Evolutionary conservation across 192 early-diverging fungal genomes (phyloP).

Genomic region (Coemansia sp.): DNA sequence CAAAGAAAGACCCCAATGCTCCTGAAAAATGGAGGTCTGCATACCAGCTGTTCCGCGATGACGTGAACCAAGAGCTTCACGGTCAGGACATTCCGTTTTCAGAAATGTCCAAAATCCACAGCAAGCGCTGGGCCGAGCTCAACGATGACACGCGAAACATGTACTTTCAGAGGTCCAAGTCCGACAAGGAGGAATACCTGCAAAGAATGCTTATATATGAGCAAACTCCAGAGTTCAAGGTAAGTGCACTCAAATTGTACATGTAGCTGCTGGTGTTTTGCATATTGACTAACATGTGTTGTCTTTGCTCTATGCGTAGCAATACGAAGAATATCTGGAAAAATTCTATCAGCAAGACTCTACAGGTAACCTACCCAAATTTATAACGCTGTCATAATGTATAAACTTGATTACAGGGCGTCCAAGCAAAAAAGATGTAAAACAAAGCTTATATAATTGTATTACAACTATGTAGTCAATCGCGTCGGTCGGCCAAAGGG

Average conservation of each 20-base stretch:
- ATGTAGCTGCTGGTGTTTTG: background rate
- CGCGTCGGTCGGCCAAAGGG: slow-evolving; percentile 53
- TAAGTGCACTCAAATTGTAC: slow-evolving; percentile 1
- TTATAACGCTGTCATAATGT: too few relatives aligned
- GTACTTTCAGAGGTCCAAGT: slow-evolving; percentile 33
- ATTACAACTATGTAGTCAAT: slow-evolving; percentile 27
- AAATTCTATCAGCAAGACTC: slow-evolving; percentile 48
- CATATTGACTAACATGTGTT: background rate
- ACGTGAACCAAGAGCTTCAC: slow-evolving; percentile 45
- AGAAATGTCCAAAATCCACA: slow-evolving; percentile 54
- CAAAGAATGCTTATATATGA: slow-evolving; percentile 38
- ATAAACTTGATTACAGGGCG: too few relatives aligned
- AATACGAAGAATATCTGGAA: slow-evolving; percentile 45
- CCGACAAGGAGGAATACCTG: slow-evolving; percentile 43
- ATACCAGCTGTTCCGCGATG: slow-evolving; percentile 53
- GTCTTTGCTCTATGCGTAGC: slow-evolving; percentile 14
- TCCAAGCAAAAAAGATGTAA: too few relatives aligned
- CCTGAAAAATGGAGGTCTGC: slow-evolving; percentile 53
- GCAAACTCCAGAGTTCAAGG: slow-evolving; percentile 37
- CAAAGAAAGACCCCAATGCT: slow-evolving; percentile 48
- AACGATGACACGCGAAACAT: slow-evolving; percentile 13
- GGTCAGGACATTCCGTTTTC: slow-evolving; percentile 44
- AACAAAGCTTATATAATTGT: too few relatives aligned
- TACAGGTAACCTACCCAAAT: slow-evolving; percentile 34
- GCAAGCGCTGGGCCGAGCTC: slow-evolving; percentile 46